A percentile compares a stretch with the other conserved stretches of the same genome.
These are phyloP conservation scores for Tetracladium maxilliforme DNA, from an alignment of 2,329 filamentous ascomycete species.

Conservation along the genomic window DNA sequence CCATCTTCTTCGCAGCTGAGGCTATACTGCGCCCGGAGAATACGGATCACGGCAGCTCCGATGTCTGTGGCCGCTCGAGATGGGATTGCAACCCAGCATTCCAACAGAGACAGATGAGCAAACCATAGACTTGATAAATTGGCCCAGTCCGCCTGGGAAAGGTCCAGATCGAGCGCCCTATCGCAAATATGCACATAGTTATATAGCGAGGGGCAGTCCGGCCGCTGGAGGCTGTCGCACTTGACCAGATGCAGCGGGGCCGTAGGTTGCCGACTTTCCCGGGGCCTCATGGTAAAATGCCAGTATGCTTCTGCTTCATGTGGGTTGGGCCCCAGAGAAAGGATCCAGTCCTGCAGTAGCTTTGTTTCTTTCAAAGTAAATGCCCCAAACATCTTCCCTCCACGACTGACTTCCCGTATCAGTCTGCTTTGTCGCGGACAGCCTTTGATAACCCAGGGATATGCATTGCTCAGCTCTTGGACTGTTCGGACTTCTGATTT, in stretches of 20 bases:
- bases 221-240: background rate
- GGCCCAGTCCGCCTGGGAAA: constrained; percentile 12
- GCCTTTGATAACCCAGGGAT: constrained; percentile 25
- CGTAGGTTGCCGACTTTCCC: constrained; percentile 5
- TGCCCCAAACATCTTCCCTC: constrained; percentile 31
- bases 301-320: constrained; percentile 1
- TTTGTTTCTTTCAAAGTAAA: constrained; percentile 27
- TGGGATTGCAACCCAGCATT: constrained; percentile 18
- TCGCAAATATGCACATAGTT: constrained; percentile 2
- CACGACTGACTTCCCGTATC: constrained; percentile 25
- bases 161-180: constrained; percentile 4
- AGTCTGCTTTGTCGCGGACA: constrained; percentile 22
- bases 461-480: constrained; percentile 15
- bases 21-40: constrained; percentile 22
- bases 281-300: constrained; percentile 2
- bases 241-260: constrained; percentile 2
- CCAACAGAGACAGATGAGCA: constrained; percentile 18
- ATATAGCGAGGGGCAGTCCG: constrained; percentile 1
- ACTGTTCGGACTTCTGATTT: constrained; percentile 17
- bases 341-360: constrained; percentile 22
- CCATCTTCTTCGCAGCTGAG: constrained; percentile 18
- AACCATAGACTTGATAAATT: constrained; percentile 17
- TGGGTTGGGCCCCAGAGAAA: constrained; percentile 11
- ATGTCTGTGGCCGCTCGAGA: constrained; percentile 15
- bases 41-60: constrained; percentile 18